Percentiles rank a stretch among this genome's conserved stretches.
Evolutionary conservation across 805 yeast genomes (phyloP).

Genomic region (Cyberlindnera maclurae): DNA sequence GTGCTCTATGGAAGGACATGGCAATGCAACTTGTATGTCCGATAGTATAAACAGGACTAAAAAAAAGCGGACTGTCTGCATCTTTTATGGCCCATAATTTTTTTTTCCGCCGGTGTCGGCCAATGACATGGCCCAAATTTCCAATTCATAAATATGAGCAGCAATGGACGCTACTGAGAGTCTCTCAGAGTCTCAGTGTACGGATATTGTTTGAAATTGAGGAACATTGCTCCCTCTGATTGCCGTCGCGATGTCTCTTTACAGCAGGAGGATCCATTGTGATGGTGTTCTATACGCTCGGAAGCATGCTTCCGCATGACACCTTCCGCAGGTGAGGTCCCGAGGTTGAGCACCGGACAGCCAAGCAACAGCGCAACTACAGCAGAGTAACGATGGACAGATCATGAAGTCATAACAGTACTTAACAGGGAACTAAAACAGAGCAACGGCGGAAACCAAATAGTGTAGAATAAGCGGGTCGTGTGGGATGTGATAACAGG

Average conservation of each 20-base stretch:
- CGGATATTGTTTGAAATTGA: too few species aligned
- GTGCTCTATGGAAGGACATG: background rate
- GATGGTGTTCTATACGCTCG: too few species aligned
- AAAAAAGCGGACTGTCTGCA: too few species aligned
- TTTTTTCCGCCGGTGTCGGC: slow-evolving; percentile 4
- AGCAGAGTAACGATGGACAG: background rate
- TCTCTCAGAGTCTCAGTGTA: too few species aligned
- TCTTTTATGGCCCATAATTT: background rate
- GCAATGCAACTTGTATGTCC: background rate
- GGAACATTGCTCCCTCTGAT: too few species aligned
- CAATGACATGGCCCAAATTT: slow-evolving; percentile 13
- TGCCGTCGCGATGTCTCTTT: too few species aligned
- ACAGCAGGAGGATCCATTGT: too few species aligned
- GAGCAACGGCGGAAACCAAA: background rate
- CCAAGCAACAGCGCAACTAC: background rate
- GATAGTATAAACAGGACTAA: too few species aligned
- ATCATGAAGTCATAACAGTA: slow-evolving; percentile 1
- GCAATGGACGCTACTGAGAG: too few species aligned
- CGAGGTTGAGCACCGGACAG: too few species aligned
- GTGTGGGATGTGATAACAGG: background rate
- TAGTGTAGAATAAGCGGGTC: background rate
- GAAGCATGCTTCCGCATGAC: too few species aligned
- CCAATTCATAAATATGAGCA: slow-evolving; percentile 1
- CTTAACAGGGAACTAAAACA: background rate
- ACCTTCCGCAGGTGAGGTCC: too few species aligned